These are phyloP conservation scores for Pseudopediastrum boryanum DNA, from an alignment of 139 green algal genomes.

Conservation along the genomic window DNA sequence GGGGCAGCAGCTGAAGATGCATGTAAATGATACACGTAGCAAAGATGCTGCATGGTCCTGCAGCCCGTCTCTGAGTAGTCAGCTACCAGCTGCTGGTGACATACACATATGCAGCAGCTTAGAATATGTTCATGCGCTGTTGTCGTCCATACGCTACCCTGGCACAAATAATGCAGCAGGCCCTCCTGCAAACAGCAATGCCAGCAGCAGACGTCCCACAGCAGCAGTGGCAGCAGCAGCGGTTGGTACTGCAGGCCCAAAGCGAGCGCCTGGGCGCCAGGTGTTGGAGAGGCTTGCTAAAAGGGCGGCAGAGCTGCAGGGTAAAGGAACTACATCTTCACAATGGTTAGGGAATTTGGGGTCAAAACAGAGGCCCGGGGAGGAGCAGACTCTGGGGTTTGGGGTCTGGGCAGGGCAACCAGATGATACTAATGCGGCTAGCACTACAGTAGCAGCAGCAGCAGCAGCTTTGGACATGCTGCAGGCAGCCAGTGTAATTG, in stretches of 20 bases:
- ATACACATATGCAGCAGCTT: constrained; percentile 1
- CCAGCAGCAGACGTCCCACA: not conserved
- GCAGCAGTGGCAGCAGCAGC: not conserved
- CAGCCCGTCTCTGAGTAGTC: not conserved
- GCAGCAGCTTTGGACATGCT: not conserved
- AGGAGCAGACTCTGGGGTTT: not conserved
- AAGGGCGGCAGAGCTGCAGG: not conserved
- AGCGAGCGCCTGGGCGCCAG: not conserved
- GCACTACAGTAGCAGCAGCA: not conserved
- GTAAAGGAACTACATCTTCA: not conserved
- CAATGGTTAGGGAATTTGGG: not conserved
- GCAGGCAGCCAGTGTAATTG: too few relatives aligned
- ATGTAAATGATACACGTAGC: not conserved
- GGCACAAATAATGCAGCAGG: not conserved
- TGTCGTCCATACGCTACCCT: not conserved
- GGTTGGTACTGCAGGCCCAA: too few relatives aligned
- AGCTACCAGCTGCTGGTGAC: not conserved
- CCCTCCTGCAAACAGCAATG: not conserved
- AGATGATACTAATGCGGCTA: not conserved
- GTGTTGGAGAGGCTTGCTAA: not conserved
- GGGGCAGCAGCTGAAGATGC: not conserved
- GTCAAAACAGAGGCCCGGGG: not conserved
- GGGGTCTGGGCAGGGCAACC: not conserved
- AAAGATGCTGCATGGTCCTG: not conserved
- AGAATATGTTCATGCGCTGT: constrained; percentile 16